These are phyloP conservation scores for Nakataea oryzae DNA, from an alignment of 2,329 filamentous ascomycete genomes.

Conservation along the genomic window DNA sequence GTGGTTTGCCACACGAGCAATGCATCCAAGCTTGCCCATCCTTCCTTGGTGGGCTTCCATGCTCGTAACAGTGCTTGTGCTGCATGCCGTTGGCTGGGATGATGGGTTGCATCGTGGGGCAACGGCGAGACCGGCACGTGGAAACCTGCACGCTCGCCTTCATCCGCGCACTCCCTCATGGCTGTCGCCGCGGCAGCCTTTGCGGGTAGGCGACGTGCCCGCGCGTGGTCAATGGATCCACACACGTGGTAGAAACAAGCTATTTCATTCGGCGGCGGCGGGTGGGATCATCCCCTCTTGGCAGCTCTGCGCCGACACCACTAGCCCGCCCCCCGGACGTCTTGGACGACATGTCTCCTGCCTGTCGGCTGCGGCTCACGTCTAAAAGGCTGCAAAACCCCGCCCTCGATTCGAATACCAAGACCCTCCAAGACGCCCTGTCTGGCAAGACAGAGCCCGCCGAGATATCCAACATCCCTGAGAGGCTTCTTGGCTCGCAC, in stretches of 20 bases:
- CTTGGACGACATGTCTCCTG: neutral
- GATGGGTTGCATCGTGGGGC: neutral
- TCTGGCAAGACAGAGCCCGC: neutral
- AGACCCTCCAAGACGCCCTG: neutral
- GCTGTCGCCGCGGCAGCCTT: neutral
- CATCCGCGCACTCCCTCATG: neutral
- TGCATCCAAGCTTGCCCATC: neutral
- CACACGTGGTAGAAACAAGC: slow-evolving; percentile 3
- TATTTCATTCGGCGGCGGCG: slow-evolving; percentile 1
- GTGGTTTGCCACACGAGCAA: neutral
- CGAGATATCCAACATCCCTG: neutral
- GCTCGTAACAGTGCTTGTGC: neutral
- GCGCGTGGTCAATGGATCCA: neutral
- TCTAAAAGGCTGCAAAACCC: neutral
- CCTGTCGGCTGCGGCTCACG: neutral
- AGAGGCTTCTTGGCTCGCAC: neutral
- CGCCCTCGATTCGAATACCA: neutral
- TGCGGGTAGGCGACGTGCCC: neutral
- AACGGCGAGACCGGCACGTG: neutral
- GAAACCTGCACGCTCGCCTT: neutral
- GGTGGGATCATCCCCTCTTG: neutral
- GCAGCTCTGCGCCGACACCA: neutral
- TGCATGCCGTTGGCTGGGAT: neutral
- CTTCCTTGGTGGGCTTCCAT: neutral
- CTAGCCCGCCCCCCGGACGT: neutral